Percentiles rank a stretch among this genome's conserved stretches.
Conservation (phyloP, 176 grass and related monocot species). For the Musa troglodytarum region DNA sequence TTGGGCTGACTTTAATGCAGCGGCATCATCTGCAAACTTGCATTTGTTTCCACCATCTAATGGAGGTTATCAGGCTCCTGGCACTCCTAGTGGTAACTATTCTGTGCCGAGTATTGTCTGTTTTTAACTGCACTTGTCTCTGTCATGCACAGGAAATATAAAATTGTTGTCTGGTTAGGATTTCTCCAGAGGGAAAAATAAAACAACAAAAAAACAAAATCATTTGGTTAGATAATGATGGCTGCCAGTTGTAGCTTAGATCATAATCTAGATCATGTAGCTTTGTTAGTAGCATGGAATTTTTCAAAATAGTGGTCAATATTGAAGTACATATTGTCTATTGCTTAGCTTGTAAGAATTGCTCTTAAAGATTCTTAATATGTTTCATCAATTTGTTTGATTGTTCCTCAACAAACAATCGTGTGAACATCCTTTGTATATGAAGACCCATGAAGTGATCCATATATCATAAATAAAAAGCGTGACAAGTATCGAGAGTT, state of each 20-base stretch:
- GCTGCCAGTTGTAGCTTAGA: background rate
- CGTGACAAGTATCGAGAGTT: too few relatives aligned
- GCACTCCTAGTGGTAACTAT: slow-evolving; percentile 36
- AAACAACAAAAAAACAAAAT: too few relatives aligned
- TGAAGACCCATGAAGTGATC: too few relatives aligned
- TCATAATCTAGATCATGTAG: background rate
- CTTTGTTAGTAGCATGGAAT: background rate
- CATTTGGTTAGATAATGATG: background rate
- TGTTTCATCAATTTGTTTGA: too few relatives aligned
- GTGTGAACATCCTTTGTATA: too few relatives aligned
- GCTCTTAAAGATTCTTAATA: too few relatives aligned
- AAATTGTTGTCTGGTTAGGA: too few relatives aligned
- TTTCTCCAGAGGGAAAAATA: background rate
- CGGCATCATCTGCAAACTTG: slow-evolving; percentile 40
- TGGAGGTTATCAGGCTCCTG: slow-evolving; percentile 48
- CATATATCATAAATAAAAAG: too few relatives aligned
- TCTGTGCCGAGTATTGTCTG: background rate
- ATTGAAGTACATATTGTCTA: too few relatives aligned
- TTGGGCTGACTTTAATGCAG: slow-evolving; percentile 34
- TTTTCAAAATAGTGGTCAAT: too few relatives aligned
- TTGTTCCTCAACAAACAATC: too few relatives aligned
- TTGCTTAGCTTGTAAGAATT: too few relatives aligned
- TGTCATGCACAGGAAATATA: background rate
- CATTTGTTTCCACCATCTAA: slow-evolving; percentile 53
- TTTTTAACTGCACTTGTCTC: background rate